These are phyloP conservation scores for Fusarium austroafricanum DNA, from an alignment of 2,329 filamentous ascomycete species.

Conservation along the genomic window DNA sequence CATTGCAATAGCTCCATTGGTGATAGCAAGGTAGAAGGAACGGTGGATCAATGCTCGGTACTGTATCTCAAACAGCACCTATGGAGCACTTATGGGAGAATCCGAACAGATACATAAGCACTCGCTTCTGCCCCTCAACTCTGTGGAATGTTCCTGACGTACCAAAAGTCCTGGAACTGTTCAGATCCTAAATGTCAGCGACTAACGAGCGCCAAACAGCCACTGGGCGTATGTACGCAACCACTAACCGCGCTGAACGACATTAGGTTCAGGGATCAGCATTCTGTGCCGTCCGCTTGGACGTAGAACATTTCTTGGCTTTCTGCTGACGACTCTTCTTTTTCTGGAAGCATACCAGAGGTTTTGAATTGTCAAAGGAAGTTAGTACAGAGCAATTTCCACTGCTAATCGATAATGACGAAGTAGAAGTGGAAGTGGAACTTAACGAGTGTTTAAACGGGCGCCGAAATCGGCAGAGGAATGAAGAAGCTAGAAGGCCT, in stretches of 20 bases:
- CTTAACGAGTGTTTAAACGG: conserved; percentile 4
- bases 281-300: conserved; percentile 4
- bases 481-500: conserved; percentile 7
- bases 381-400: neutral
- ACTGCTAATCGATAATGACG: conserved; percentile 1
- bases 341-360: conserved; percentile 14
- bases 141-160: conserved; percentile 21
- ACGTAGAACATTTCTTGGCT: neutral
- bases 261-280: conserved; percentile 9
- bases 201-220: conserved; percentile 29
- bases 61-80: neutral
- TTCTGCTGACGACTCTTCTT: neutral
- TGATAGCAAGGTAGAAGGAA: neutral
- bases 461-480: conserved; percentile 20
- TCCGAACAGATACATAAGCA: conserved; percentile 12
- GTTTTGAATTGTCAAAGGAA: neutral
- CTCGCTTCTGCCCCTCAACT: conserved; percentile 8
- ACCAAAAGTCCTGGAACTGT: conserved; percentile 3
- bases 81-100: neutral
- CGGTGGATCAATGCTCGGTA: neutral
- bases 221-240: conserved; percentile 9
- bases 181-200: neutral
- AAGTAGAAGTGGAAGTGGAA: conserved; percentile 22
- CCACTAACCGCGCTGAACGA: conserved; percentile 15
- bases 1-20: neutral